phyloP scores from a whole-genome alignment of 2,329 filamentous ascomycete species.

The Curvularia sp. region DNA sequence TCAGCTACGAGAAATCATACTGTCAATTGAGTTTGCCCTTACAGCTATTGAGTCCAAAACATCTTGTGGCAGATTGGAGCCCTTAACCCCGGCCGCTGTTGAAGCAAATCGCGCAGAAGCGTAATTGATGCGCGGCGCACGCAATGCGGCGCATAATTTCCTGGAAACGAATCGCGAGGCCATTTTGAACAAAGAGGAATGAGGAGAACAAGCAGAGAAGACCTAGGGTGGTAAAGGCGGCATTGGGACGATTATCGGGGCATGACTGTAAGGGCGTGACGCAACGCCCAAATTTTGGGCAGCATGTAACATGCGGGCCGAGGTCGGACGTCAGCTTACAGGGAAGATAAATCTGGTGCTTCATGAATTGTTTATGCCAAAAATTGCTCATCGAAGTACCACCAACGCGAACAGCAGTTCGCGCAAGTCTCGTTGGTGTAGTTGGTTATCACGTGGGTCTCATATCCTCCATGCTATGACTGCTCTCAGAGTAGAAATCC shows the following conservation, averaged over 20 bases:
- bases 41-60: slow-evolving; percentile 54
- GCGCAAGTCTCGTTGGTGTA: slow-evolving; percentile 37
- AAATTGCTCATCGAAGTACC: slow-evolving; percentile 15
- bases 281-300: slow-evolving; percentile 29
- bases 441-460: slow-evolving; percentile 44
- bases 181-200: slow-evolving; percentile 30
- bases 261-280: slow-evolving; percentile 20
- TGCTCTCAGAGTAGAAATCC: slow-evolving; percentile 34
- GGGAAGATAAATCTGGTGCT: too few relatives aligned
- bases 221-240: slow-evolving; percentile 14
- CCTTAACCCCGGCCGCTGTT: slow-evolving; percentile 47
- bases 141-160: slow-evolving; percentile 37
- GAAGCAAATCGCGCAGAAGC: slow-evolving; percentile 49
- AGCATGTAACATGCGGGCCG: slow-evolving; percentile 24
- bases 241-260: slow-evolving; percentile 8
- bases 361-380: too few relatives aligned
- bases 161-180: slow-evolving; percentile 42
- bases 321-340: slow-evolving; percentile 25
- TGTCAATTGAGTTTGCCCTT: slow-evolving; percentile 8
- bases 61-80: slow-evolving; percentile 52
- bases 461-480: slow-evolving; percentile 36
- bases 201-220: slow-evolving; percentile 14
- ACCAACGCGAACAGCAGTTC: slow-evolving; percentile 13
- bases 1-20: not conserved
- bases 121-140: slow-evolving; percentile 33